Conservation (phyloP, 225 moss, liverwort and hornwort genomes). For the Bryoerythrophyllum caledonicum region DNA sequence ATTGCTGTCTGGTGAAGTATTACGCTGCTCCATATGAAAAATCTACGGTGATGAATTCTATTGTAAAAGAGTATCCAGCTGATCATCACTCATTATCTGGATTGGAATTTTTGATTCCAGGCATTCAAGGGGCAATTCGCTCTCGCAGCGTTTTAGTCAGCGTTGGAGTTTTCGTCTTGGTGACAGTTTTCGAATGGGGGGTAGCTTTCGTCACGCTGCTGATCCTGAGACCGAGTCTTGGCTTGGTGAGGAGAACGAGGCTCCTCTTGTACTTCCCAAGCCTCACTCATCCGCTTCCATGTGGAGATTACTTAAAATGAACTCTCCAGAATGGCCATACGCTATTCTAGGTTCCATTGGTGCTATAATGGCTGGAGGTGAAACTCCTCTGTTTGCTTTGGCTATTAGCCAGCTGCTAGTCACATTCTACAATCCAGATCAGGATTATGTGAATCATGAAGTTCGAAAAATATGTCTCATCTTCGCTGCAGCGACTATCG, state of each 20-base stretch:
- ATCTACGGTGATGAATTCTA: not conserved
- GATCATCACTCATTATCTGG: not conserved
- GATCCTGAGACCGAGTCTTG: constrained; percentile 81
- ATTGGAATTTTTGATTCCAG: constrained; percentile 22
- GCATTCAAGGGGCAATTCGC: constrained; percentile 44
- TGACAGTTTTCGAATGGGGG: constrained; percentile 43
- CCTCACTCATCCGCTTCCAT: constrained; percentile 52
- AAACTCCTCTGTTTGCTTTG: constrained; percentile 89
- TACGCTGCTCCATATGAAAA: not conserved
- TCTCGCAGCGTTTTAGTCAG: constrained; percentile 53
- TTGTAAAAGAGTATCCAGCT: not conserved
- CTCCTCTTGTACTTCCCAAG: constrained; percentile 29
- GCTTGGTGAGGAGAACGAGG: constrained; percentile 56
- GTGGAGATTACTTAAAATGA: constrained; percentile 84
- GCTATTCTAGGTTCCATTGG: constrained; percentile 79
- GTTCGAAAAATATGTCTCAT: constrained; percentile 78
- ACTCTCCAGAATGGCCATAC: constrained; percentile 94
- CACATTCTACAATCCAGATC: constrained; percentile 81
- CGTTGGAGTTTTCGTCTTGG: constrained; percentile 54
- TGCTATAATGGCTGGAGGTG: constrained; percentile 81
- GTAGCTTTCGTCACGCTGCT: constrained; percentile 48
- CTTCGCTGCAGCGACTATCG: constrained; percentile 75
- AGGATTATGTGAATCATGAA: constrained; percentile 60
- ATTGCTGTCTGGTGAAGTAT: not conserved
- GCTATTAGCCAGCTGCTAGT: constrained; percentile 94